Conservation (phyloP, 768 basidiomycete species). For the Boletus reticulatus region DNA sequence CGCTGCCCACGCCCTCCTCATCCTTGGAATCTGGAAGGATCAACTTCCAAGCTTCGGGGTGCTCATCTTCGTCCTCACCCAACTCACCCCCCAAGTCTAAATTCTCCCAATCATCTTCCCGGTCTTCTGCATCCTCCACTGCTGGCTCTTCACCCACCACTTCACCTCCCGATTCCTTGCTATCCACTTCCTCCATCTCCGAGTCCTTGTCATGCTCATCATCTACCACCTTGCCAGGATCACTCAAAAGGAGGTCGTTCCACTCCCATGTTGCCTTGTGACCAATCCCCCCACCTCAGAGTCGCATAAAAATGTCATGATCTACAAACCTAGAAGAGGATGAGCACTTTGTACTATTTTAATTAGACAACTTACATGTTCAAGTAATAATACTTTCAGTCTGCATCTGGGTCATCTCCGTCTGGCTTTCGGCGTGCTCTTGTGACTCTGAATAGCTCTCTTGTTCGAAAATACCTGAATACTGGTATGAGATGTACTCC, state of each 20-base stretch:
- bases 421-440: not conserved
- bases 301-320: slow-evolving; percentile 19
- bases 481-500: not conserved
- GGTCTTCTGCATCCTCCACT: not conserved
- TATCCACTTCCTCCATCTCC: not conserved
- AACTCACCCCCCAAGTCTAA: not conserved
- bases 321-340: not conserved
- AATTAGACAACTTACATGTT: slow-evolving; percentile 23
- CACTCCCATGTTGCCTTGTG: slow-evolving; percentile 16
- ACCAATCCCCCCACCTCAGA: slow-evolving; percentile 32
- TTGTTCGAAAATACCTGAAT: not conserved
- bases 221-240: too few relatives aligned
- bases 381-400: slow-evolving; percentile 33
- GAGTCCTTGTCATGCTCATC: not conserved
- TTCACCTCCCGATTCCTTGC: too few relatives aligned
- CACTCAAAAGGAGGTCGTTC: too few relatives aligned
- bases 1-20: not conserved
- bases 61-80: not conserved
- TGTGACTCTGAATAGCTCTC: not conserved
- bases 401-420: not conserved
- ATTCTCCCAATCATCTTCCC: not conserved
- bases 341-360: slow-evolving; percentile 2
- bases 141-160: not conserved
- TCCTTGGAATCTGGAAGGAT: not conserved
- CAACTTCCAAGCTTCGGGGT: not conserved